These are phyloP conservation scores for Backusella tuberculispora DNA, from an alignment of 192 early-diverging fungal species.

Conservation along the genomic window DNA sequence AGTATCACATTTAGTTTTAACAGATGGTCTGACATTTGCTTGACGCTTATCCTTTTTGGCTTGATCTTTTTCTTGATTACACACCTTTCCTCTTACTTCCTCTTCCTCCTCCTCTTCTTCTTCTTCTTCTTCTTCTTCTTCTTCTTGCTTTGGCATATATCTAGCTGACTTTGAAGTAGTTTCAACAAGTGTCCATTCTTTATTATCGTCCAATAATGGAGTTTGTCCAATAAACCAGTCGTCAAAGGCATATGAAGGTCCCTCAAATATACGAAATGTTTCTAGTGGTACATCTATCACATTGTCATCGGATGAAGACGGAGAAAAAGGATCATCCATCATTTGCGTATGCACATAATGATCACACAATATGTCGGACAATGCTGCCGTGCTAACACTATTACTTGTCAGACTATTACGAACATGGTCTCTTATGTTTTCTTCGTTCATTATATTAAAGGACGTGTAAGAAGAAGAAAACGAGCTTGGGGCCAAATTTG, in stretches of 20 bases:
- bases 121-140: neutral
- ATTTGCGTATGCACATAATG: constrained; percentile 30
- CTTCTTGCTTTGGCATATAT: constrained; percentile 3
- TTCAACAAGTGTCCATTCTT: constrained; percentile 31
- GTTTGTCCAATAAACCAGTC: constrained; percentile 14
- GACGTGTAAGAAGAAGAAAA: neutral
- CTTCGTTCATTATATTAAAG: neutral
- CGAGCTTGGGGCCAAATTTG: neutral
- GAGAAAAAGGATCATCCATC: constrained; percentile 2
- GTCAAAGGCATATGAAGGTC: neutral
- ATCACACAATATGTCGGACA: constrained; percentile 33
- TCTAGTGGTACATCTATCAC: constrained; percentile 26
- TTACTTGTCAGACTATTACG: constrained; percentile 9
- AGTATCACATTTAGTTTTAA: neutral
- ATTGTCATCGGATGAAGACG: constrained; percentile 8
- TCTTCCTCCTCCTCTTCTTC: neutral
- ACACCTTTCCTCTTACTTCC: too few relatives aligned
- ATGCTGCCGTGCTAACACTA: constrained; percentile 1
- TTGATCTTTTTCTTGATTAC: too few relatives aligned
- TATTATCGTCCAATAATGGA: neutral
- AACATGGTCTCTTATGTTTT: neutral
- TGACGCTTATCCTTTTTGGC: constrained; percentile 2
- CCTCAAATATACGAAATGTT: constrained; percentile 31
- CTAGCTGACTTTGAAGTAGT: neutral
- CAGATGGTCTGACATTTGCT: neutral